phyloP scores from a whole-genome alignment of 257 asterid species.

The Oldenlandia corymbosa region DNA sequence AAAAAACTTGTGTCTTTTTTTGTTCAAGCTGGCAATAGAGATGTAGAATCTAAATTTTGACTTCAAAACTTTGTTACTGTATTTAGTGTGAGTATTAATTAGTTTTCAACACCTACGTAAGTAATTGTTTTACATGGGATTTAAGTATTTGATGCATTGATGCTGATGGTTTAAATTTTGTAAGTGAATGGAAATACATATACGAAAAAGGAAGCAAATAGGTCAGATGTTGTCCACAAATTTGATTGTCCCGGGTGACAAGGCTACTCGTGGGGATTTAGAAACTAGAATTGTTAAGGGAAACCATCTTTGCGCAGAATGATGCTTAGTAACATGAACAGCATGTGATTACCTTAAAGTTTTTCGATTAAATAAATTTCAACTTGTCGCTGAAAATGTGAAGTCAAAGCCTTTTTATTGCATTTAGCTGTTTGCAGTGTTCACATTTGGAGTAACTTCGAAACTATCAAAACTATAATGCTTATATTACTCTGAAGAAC shows the following conservation, averaged over 20 bases:
- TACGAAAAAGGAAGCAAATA: neutral
- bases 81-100: neutral
- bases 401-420: conserved; percentile 7
- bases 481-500: no score
- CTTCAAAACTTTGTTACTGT: neutral
- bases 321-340: neutral
- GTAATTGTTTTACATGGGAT: no score
- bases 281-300: neutral
- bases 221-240: neutral
- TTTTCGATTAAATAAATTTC: conserved; percentile 1
- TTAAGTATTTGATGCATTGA: no score
- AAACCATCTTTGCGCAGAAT: neutral
- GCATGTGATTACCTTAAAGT: conserved; percentile 11
- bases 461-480: neutral
- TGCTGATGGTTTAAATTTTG: neutral
- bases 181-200: neutral
- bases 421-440: conserved; percentile 2
- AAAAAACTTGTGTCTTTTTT: neutral
- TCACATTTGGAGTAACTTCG: neutral
- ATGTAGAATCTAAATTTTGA: neutral
- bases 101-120: no score
- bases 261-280: no score
- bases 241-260: neutral
- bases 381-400: neutral
- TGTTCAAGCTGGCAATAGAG: neutral